A percentile compares a stretch with the other conserved stretches of the same genome.
phyloP scores from a whole-genome alignment of 176 grass and related monocot species.

The Guadua angustifolia region DNA sequence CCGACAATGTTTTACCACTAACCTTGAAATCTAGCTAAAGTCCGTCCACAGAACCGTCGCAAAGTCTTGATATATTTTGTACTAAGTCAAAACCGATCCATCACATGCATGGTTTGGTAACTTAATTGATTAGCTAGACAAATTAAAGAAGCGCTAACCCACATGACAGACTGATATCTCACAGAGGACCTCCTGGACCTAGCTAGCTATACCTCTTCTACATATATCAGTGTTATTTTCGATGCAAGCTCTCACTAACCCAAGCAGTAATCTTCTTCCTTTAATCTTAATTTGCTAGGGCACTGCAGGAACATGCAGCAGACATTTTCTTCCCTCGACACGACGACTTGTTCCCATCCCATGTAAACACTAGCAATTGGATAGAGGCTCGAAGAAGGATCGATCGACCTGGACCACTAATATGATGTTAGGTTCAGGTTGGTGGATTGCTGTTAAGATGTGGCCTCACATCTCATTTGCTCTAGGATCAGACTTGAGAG shows the following conservation, averaged over 20 bases:
- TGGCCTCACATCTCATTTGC: no score
- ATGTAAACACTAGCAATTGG: neutral
- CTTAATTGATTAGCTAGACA: no score
- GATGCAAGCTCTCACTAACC: conserved; percentile 1
- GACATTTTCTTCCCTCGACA: neutral
- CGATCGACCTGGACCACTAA: neutral
- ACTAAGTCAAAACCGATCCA: neutral
- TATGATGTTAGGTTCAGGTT: neutral
- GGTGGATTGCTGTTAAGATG: neutral
- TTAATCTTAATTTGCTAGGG: no score
- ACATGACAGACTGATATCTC: no score
- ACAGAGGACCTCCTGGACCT: no score
- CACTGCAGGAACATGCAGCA: conserved; percentile 20
- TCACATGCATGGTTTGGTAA: no score
- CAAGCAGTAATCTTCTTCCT: neutral
- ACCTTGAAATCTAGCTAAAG: no score
- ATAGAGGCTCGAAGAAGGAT: neutral
- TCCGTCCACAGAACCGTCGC: neutral
- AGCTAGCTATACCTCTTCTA: no score
- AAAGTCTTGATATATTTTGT: neutral
- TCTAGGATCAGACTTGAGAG: no score
- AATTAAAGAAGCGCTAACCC: no score
- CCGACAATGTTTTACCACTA: conserved; percentile 30
- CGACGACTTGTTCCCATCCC: conserved; percentile 17
- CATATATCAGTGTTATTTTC: neutral